Evolutionary conservation across 1,139 yeast genomes (phyloP), one percentile per base, ranked within the genome.

Genomic region (Arxiozyma heterogenica): DNA sequence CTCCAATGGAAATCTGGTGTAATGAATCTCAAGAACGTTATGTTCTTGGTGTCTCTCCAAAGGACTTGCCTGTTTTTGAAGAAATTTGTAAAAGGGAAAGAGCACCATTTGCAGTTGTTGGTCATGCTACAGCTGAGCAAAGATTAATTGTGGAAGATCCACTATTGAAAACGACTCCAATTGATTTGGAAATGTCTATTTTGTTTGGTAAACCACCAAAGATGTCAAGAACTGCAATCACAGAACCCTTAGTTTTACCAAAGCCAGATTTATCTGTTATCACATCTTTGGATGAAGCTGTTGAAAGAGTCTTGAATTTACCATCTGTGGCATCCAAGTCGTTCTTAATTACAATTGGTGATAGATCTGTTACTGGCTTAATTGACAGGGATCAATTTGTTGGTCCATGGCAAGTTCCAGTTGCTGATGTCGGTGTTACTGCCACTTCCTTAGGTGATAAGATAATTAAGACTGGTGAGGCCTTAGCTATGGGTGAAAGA

Each of bases 1-100:
- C 98, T 11, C 98, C 99, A 53, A 88, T 93, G 96, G 98, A 94
- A 75, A 90, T 94, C 62, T 94, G 99, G 99, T 94, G 99, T 80
- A 91, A 95, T 66, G 99, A 94, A 73, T 94, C 98, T 6, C 99
- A 94, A 74, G 99, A 94, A 72, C 83, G 99, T 71, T 94, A 91
- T 67, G 98, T 94, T 34, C 73, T 94, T 66, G 98, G 96, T 59
- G 95, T 93, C 58, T 80, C 91, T 15, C 90, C 89, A 54, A 84
- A 83, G 58, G 87, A 90, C 68, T 74, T 93, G 59, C 81, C 80
- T 4, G 65, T 76, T 25, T 94, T 94, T 72, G 80, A 82, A 64
- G 78, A 78, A 51, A 84, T 94, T 54, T 94, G 98, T 77, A 81
- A 81, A 65, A 85, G 98, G 72, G 99, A 94, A 76, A 85, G 98